A percentile compares a stretch with the other conserved stretches of the same genome.
phyloP scores from a whole-genome alignment of 495 filamentous ascomycete genomes.

The Penicillium chermesinum region DNA sequence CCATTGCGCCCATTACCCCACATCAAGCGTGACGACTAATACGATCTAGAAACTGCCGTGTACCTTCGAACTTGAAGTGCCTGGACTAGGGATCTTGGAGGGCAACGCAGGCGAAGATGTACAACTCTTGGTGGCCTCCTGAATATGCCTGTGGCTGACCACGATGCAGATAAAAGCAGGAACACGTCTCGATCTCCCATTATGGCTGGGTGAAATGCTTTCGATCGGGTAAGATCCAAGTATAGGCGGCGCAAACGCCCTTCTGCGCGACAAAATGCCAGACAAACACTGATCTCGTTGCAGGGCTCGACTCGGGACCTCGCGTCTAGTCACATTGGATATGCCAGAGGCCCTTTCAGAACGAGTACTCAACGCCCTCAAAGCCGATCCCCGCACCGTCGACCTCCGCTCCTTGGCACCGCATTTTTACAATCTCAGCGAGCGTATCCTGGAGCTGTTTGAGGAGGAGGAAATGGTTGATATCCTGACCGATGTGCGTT shows the following conservation, averaged over 20 bases:
- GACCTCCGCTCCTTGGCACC: slow-evolving; percentile 75
- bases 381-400: slow-evolving; percentile 81
- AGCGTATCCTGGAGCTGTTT: slow-evolving; percentile 80
- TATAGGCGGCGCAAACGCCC: too few species aligned
- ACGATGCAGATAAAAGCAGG: slow-evolving; percentile 63
- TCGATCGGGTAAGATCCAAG: slow-evolving; percentile 59
- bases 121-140: not conserved
- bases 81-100: slow-evolving; percentile 82
- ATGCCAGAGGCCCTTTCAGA: slow-evolving; percentile 72
- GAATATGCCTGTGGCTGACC: slow-evolving; percentile 2
- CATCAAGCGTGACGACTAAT: slow-evolving; percentile 13
- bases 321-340: slow-evolving; percentile 71
- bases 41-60: slow-evolving; percentile 79
- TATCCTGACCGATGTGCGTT: slow-evolving; percentile 63
- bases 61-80: slow-evolving; percentile 84
- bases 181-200: slow-evolving; percentile 73
- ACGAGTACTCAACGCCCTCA: slow-evolving; percentile 83
- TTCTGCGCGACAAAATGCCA: too few species aligned
- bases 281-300: too few species aligned
- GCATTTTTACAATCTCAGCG: slow-evolving; percentile 81
- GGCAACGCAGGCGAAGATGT: slow-evolving; percentile 66
- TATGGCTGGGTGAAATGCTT: slow-evolving; percentile 97
- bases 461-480: slow-evolving; percentile 86
- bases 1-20: not conserved
- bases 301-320: slow-evolving; percentile 49